A percentile compares a stretch with the other conserved stretches of the same genome.
Conservation (phyloP, 495 filamentous ascomycete genomes). For the Podospora tetraspora region DNA sequence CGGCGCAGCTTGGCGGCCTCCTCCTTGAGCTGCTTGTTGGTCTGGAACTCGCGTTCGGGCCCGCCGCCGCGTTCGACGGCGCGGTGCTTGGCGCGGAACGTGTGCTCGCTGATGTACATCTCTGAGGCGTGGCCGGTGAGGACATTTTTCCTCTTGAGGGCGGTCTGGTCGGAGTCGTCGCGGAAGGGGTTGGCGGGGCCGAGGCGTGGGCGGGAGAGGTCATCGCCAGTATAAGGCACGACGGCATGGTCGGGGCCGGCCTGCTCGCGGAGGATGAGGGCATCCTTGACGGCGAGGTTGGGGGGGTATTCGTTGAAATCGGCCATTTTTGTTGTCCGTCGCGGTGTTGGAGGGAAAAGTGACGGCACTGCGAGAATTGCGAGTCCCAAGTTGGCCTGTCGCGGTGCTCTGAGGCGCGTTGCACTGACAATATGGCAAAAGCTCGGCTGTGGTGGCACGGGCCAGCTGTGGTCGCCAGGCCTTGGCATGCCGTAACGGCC, state of each 20-base stretch:
- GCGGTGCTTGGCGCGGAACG: constrained; percentile 75
- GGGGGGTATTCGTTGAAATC: constrained; percentile 53
- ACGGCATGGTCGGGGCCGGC: constrained; percentile 49
- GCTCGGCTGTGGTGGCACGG: neutral
- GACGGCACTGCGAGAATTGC: neutral
- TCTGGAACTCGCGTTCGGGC: constrained; percentile 37
- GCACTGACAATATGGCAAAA: neutral
- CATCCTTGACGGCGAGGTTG: constrained; percentile 52
- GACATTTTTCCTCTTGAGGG: constrained; percentile 75
- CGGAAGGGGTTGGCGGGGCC: constrained; percentile 82
- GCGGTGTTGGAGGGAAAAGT: neutral
- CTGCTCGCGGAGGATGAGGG: constrained; percentile 48
- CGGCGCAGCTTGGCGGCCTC: constrained; percentile 57
- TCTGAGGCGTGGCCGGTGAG: constrained; percentile 87
- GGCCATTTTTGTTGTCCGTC: constrained; percentile 39
- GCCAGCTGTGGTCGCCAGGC: neutral
- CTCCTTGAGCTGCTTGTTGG: constrained; percentile 54
- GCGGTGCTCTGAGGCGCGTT: neutral
- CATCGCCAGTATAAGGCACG: constrained; percentile 60
- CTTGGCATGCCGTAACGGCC: neutral
- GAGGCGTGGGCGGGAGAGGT: constrained; percentile 61
- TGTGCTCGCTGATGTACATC: constrained; percentile 80
- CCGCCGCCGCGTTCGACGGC: constrained; percentile 57
- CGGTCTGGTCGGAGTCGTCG: constrained; percentile 48
- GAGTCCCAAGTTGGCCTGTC: neutral